Conservation (phyloP, 2,329 filamentous ascomycete species). For the Cercospora sesami region DNA sequence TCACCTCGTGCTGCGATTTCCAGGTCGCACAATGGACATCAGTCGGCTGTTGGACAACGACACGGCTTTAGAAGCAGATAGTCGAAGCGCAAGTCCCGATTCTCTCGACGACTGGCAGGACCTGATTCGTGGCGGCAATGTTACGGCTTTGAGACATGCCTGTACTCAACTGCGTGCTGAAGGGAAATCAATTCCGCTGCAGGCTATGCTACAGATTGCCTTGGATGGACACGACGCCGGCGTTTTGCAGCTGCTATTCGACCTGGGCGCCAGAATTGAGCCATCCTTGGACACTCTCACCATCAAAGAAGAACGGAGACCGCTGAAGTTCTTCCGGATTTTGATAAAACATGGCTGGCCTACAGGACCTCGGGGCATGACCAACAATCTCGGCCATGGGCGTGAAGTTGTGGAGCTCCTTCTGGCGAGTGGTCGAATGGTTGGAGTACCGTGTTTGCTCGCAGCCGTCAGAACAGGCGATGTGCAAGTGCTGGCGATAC, state of each 20-base stretch:
- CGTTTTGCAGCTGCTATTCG: slow-evolving; percentile 13
- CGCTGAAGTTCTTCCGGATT: slow-evolving; percentile 11
- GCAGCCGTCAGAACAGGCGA: slow-evolving; percentile 13
- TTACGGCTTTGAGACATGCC: not conserved
- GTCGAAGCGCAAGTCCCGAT: not conserved
- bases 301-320: slow-evolving; percentile 7
- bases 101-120: not conserved
- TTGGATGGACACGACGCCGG: not conserved
- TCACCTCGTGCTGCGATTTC: not conserved
- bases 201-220: slow-evolving; percentile 15
- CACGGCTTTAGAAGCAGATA: not conserved
- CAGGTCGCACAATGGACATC: slow-evolving; percentile 10
- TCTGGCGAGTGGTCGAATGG: slow-evolving; percentile 10
- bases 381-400: slow-evolving; percentile 17
- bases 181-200: not conserved
- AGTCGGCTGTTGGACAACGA: slow-evolving; percentile 2
- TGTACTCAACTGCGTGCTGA: not conserved
- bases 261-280: slow-evolving; percentile 11
- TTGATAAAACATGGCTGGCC: slow-evolving; percentile 18
- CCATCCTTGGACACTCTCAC: slow-evolving; percentile 9
- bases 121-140: not conserved
- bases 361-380: slow-evolving; percentile 13
- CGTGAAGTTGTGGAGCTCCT: slow-evolving; percentile 19
- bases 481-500: slow-evolving; percentile 13
- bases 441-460: slow-evolving; percentile 18